Conservation (phyloP, 192 early-diverging fungal species). For the Backusella parvicylindrica region DNA sequence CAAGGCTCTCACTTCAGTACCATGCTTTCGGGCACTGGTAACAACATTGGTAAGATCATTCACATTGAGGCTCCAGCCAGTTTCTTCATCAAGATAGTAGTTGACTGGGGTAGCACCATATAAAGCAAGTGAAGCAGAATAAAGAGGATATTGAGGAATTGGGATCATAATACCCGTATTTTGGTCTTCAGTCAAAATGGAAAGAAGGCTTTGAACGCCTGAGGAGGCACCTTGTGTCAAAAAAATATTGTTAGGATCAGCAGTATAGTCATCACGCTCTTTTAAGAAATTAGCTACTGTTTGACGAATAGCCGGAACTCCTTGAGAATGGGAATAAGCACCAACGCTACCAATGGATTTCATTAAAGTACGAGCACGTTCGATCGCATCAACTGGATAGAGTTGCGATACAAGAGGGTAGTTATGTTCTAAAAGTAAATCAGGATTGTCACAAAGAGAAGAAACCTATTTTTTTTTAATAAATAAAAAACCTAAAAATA, state of each 20-base stretch:
- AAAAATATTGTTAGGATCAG: conserved; percentile 79
- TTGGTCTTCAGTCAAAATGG: conserved; percentile 69
- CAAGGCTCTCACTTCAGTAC: conserved; percentile 87
- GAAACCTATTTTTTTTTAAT: conserved; percentile 54
- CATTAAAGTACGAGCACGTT: conserved; percentile 70
- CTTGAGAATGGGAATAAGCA: conserved; percentile 94
- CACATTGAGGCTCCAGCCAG: conserved; percentile 76
- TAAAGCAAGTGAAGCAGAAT: conserved; percentile 86
- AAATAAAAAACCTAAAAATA: not conserved
- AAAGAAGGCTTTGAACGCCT: conserved; percentile 89
- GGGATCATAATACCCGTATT: conserved; percentile 97
- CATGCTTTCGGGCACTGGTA: conserved; percentile 54
- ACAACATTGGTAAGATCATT: conserved; percentile 60
- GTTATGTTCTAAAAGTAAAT: conserved; percentile 64
- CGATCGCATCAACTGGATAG: conserved; percentile 84
- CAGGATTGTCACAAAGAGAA: conserved; percentile 87
- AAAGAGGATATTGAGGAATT: conserved; percentile 97
- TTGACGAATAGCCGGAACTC: conserved; percentile 75
- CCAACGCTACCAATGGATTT: conserved; percentile 73
- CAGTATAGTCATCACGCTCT: conserved; percentile 85
- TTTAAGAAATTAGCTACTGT: conserved; percentile 87
- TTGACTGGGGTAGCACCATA: conserved; percentile 83
- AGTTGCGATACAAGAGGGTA: conserved; percentile 47
- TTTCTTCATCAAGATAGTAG: conserved; percentile 88
- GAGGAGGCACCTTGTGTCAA: conserved; percentile 91